Conservation (phyloP, 306 rosid species). For the Sesbania bispinosa region DNA sequence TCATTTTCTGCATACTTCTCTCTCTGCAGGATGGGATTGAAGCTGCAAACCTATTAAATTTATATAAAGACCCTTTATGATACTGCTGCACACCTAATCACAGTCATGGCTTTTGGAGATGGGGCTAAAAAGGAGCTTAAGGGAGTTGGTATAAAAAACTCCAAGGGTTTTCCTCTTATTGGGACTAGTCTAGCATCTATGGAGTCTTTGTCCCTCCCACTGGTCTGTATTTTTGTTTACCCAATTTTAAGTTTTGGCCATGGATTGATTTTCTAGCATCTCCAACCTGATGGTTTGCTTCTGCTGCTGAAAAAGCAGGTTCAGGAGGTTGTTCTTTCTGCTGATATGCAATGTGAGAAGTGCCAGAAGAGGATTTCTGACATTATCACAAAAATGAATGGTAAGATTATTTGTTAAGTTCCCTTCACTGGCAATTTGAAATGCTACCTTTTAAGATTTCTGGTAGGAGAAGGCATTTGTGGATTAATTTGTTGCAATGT, state of each 20-base stretch:
- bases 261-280: neutral
- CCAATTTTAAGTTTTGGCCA: neutral
- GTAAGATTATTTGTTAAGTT: conserved; percentile 27
- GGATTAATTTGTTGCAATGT: neutral
- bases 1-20: conserved; percentile 41
- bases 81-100: conserved; percentile 7
- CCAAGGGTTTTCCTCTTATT: too few relatives aligned
- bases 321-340: conserved; percentile 71
- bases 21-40: conserved; percentile 39
- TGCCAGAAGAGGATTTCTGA: conserved; percentile 71
- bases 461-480: neutral
- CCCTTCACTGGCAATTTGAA: neutral
- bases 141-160: conserved; percentile 31
- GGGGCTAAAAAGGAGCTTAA: conserved; percentile 28
- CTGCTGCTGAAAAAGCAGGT: conserved; percentile 39
- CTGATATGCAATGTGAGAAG: conserved; percentile 56
- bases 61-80: neutral
- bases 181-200: conserved; percentile 58
- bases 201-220: conserved; percentile 63
- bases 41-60: conserved; percentile 31
- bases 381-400: conserved; percentile 58
- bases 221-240: conserved; percentile 38
- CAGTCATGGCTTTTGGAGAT: conserved; percentile 39
- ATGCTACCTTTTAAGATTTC: neutral
- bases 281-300: neutral